A percentile compares a stretch with the other conserved stretches of the same genome.
Evolutionary conservation across 2,329 filamentous ascomycete genomes (phyloP).

Genomic region (Aspergillus sergii): DNA sequence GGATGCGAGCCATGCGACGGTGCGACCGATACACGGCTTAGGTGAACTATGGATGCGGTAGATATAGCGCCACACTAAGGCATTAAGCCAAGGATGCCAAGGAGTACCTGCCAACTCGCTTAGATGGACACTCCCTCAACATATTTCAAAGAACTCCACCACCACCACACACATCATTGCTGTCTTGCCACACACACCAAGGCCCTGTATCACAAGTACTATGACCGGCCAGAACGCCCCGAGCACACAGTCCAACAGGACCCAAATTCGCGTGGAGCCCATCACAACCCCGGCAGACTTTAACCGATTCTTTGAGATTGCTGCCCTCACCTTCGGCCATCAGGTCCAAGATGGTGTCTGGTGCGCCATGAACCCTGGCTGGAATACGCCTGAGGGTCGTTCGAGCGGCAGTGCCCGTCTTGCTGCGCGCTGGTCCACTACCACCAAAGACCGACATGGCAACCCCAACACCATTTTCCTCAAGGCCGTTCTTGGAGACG

Average conservation of each 20-base stretch:
- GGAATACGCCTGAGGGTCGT: neutral
- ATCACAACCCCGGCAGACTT: neutral
- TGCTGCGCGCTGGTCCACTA: neutral
- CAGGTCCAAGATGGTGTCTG: neutral
- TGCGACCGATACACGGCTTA: too few species aligned
- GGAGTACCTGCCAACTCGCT: too few species aligned
- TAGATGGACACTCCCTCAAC: too few species aligned
- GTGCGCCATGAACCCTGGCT: neutral
- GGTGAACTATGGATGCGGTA: too few species aligned
- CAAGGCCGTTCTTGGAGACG: neutral
- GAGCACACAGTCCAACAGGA: neutral
- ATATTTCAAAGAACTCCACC: too few species aligned
- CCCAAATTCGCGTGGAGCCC: neutral
- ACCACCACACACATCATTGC: too few species aligned
- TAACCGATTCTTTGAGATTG: neutral
- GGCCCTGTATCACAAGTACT: neutral
- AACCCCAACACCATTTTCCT: neutral
- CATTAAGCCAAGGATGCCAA: slow-evolving; percentile 19
- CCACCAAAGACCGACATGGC: neutral
- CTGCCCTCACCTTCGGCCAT: neutral
- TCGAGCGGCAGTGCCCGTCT: neutral
- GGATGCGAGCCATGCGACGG: too few species aligned
- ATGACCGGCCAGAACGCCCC: neutral
- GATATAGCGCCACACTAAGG: too few species aligned
- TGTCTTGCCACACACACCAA: too few species aligned